Base-by-base conservation (phyloP, 108 stramenopile genomes). In the Cyclotella choctawhatcheeana region DNA sequence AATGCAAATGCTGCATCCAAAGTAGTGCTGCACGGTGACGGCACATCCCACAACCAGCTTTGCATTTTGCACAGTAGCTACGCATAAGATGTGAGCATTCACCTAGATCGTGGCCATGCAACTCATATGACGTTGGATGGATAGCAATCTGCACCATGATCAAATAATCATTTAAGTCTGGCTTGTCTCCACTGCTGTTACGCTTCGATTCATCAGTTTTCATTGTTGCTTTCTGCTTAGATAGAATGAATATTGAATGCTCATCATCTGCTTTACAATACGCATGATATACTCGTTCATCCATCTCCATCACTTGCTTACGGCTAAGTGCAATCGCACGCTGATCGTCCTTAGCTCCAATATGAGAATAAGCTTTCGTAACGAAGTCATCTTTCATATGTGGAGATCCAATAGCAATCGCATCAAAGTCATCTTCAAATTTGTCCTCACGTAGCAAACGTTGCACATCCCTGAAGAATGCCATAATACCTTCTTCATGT, bases 1-100 rank as follows among this genome's bases (percentile, higher is more conserved):
- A 59, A 59, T 59, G 58, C 26, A 59, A 59, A 17, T 59, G 58
- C 17, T 59, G 58, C 58, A 59, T 59, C 58, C 26, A 59, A 5
- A 59, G n/a, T 26, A 34, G 10, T 7, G 25, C 8, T 12, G 58
- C 29, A 13, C 32, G 29, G 58, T 59, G 58, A 59, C 29, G 16
- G 24, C 58, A 59, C 6, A 59, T 6, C 5, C 32, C 25, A 30
- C 58, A 30, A 17, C 58, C 58, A 5, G 31, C 58, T 59, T 59
- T 59, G 24, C 26, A 40, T 10, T 12, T 12, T 6, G 12, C 37
- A 40, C 37, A 40, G 12, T 40, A 40, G 8, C 8, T 10, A 6
- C 37, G 6, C 37, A 40, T 40, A 12, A 40, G 8, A 12, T 12
- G 37, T 10, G 37, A 40, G 12, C 6, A 40, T 40, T 10, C 6